Evolutionary conservation across 2,329 filamentous ascomycete genomes (phyloP).

Genomic region (Scedosporium boydii): DNA sequence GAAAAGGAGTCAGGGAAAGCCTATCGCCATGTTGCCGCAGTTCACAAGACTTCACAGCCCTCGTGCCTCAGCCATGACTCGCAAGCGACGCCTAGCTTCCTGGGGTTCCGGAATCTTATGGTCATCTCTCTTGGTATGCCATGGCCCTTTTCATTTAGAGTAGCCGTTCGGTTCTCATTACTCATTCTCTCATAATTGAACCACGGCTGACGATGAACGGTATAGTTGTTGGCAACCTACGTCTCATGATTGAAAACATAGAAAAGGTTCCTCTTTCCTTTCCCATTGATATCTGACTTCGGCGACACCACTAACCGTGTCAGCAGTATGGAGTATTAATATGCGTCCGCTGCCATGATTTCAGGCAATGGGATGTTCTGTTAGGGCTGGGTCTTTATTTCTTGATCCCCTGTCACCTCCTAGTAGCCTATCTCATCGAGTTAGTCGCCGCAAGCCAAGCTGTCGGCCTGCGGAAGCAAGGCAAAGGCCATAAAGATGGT

Average conservation of each 20-base stretch:
- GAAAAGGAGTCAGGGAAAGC: conserved; percentile 35
- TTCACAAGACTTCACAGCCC: conserved; percentile 62
- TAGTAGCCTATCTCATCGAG: conserved; percentile 86
- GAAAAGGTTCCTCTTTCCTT: conserved; percentile 56
- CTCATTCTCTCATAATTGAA: background rate
- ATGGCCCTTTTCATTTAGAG: background rate
- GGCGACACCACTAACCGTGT: background rate
- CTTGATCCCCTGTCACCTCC: conserved; percentile 81
- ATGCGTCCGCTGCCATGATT: conserved; percentile 83
- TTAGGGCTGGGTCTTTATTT: conserved; percentile 73
- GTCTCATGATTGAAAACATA: conserved; percentile 93
- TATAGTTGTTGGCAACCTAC: conserved; percentile 80
- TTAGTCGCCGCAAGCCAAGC: conserved; percentile 72
- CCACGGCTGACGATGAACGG: background rate
- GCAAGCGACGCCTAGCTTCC: conserved; percentile 64
- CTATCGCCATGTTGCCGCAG: conserved; percentile 86
- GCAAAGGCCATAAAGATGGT: conserved; percentile 35
- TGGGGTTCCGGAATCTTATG: conserved; percentile 94
- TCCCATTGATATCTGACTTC: background rate
- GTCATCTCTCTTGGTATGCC: conserved; percentile 71
- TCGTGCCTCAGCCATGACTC: conserved; percentile 86
- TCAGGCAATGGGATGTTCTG: conserved; percentile 65
- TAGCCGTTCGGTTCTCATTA: background rate
- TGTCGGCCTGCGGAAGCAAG: conserved; percentile 49
- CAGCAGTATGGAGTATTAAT: conserved; percentile 88